Percentiles rank a stretch among this genome's conserved stretches.
These are phyloP conservation scores for Basidiobolus meristosporus DNA, from an alignment of 371 early-diverging fungal species.

Conservation along the genomic window DNA sequence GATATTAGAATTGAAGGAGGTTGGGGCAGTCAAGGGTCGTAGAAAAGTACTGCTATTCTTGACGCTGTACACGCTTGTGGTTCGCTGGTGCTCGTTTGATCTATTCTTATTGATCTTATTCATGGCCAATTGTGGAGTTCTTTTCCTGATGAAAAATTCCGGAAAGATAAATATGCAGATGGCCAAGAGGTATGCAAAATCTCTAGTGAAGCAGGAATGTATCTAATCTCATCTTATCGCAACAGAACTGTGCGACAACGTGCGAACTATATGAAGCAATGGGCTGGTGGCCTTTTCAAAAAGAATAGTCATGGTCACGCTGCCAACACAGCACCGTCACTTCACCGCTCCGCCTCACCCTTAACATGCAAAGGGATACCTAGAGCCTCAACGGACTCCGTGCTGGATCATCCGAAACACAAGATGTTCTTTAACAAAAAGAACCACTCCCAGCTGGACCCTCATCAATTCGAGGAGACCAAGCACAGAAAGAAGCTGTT, in stretches of 20 bases:
- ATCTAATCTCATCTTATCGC: not conserved
- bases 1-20: constrained; percentile 11
- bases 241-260: constrained; percentile 18
- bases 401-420: too few species aligned
- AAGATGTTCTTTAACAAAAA: too few species aligned
- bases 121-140: constrained; percentile 16
- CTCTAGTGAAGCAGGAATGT: not conserved
- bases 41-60: constrained; percentile 12
- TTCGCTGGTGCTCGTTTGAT: constrained; percentile 23
- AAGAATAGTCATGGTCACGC: constrained; percentile 1
- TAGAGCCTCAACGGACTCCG: too few species aligned
- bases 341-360: too few species aligned
- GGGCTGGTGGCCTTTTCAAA: constrained; percentile 14
- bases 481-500: too few species aligned
- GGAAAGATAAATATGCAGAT: constrained; percentile 21
- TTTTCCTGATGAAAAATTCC: constrained; percentile 24
- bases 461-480: too few species aligned
- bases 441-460: too few species aligned
- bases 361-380: too few species aligned
- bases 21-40: constrained; percentile 15
- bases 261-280: constrained; percentile 23
- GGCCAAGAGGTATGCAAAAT: constrained; percentile 13
- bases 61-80: constrained; percentile 12
- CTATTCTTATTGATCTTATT: constrained; percentile 17
- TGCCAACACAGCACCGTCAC: not conserved